Evolutionary conservation across 2,329 filamentous ascomycete genomes (phyloP).

Genomic region (Botryotinia calthae): DNA sequence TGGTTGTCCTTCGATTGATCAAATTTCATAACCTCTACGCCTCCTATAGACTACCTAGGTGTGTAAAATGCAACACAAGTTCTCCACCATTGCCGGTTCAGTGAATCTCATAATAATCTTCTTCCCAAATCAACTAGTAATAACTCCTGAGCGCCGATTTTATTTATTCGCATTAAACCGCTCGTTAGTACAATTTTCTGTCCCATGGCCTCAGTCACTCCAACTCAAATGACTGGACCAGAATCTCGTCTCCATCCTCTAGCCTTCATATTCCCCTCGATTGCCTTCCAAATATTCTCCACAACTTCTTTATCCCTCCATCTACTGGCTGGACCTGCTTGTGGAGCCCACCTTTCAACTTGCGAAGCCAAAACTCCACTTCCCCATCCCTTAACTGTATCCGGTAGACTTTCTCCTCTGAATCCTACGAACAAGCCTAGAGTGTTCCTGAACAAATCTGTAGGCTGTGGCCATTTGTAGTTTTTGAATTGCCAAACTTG

Average conservation of each 20-base stretch:
- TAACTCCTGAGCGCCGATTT: slow-evolving; percentile 19
- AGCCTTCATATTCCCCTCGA: slow-evolving; percentile 82
- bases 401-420: slow-evolving; percentile 77
- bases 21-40: slow-evolving; percentile 10
- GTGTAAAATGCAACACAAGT: neutral
- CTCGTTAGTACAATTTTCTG: slow-evolving; percentile 3
- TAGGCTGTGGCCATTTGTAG: slow-evolving; percentile 91
- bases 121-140: slow-evolving; percentile 5
- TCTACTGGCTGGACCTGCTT: slow-evolving; percentile 44
- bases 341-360: slow-evolving; percentile 79
- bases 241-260: slow-evolving; percentile 79
- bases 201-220: neutral
- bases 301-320: slow-evolving; percentile 93
- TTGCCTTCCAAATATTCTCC: slow-evolving; percentile 84
- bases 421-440: slow-evolving; percentile 88
- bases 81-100: slow-evolving; percentile 1
- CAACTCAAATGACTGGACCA: slow-evolving; percentile 46
- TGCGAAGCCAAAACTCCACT: slow-evolving; percentile 74
- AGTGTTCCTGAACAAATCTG: slow-evolving; percentile 85
- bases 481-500: slow-evolving; percentile 98
- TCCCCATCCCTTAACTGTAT: slow-evolving; percentile 79
- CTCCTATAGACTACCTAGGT: neutral
- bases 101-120: neutral
- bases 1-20: neutral
- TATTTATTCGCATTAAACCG: neutral